These are phyloP conservation scores for Hymenoscyphus fraxineus DNA, from an alignment of 2,329 filamentous ascomycete species.

Conservation along the genomic window DNA sequence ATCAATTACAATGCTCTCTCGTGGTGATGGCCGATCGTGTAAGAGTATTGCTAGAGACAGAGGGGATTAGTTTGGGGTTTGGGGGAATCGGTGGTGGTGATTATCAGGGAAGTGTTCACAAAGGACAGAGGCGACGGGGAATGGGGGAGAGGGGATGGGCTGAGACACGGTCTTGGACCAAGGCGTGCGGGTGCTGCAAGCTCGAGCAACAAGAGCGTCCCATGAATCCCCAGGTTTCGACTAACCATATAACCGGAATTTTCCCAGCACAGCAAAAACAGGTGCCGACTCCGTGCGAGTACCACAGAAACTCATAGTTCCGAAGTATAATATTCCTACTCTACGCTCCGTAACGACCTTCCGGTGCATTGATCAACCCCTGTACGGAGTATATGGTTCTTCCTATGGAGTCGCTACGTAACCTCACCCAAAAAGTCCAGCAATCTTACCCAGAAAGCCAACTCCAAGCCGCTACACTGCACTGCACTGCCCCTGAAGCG, in stretches of 20 bases:
- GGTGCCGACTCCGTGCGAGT: no score
- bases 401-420: neutral
- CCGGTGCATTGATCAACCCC: no score
- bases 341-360: no score
- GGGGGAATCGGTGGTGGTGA: neutral
- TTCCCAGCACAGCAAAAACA: neutral
- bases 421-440: neutral
- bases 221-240: neutral
- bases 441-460: neutral
- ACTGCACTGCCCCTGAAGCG: neutral
- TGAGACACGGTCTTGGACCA: neutral
- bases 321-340: no score
- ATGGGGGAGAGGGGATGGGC: neutral
- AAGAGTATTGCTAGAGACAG: neutral
- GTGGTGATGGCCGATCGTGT: neutral
- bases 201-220: neutral
- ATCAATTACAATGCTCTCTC: constrained; percentile 16
- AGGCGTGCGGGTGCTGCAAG: neutral
- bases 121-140: neutral
- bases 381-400: no score
- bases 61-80: neutral
- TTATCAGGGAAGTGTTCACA: neutral
- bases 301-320: no score
- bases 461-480: neutral
- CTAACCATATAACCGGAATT: neutral